Evolutionary conservation across 805 yeast genomes (phyloP), one percentile per base, ranked within the genome.

Genomic region (Candida sphagnicola): DNA sequence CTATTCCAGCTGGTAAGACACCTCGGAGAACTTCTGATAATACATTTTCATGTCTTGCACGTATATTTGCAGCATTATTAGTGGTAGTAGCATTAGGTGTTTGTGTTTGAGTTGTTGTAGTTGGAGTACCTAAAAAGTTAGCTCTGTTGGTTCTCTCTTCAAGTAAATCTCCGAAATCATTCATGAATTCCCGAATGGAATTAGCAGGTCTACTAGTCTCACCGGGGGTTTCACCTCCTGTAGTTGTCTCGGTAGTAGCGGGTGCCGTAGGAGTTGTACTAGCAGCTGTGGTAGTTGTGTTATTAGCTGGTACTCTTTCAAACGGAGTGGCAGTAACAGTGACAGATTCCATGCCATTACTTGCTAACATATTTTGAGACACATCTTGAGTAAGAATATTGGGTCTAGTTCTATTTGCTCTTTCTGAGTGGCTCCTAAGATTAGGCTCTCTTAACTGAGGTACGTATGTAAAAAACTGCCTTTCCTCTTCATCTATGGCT

Each of bases 361-460:
- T 51, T 6, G 65, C 60, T 30, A 59, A 30, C 28, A 65, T 56
- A 26, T 60, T 61, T 37, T 62, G 71, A n/a, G 61, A 47, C 14
- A 59, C 65, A 31, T 66, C 71, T 15, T 60, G 67, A 11, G 59
- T 63, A 26, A 65, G 49, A 8, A 67, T 63, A 23, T 53, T 58
- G 3, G 73, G 72, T 24, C 66, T 53, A 8, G 46, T 38, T 10
- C 61, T 35, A 38, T 61, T 64, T 3, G 64, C 59, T 19, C 67
- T 39, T 24, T 50, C 53, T 3, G 66, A 61, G 5, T 57, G 35
- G 6, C 56, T 47, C 15, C 60, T 51, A 41, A 49, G 50, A 24
- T 53, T 36, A 4, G 55, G 51, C 15, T 49, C 54, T 18, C 53
- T 47, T 11, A 47, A 42, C 18, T 50, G 51, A 4, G 61, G 56